Base-by-base conservation (phyloP, 2,329 filamentous ascomycete species). In the Shiraia sp. region DNA sequence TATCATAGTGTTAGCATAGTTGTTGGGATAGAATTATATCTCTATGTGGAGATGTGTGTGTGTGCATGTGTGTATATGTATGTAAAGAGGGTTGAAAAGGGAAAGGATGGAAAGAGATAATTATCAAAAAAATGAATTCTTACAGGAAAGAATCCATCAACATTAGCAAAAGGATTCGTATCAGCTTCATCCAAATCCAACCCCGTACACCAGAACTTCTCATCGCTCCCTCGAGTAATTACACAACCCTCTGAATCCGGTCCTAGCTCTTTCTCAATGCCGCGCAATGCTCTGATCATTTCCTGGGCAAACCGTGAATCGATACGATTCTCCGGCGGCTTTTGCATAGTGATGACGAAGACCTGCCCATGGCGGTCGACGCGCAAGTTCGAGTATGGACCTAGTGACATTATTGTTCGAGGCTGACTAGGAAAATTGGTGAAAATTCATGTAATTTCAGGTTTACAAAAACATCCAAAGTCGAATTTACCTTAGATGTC, bases 271-370 rank as follows among this genome's bases (percentile, higher is more conserved):
- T 55, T 61, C 47, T 79, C 73, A 25, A 80, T 73, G 13, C 69
- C 63, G 49, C 72, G 72, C 40, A 78, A 74, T 2, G 77, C 75
- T 24, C 66, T 58, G 47, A 80, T 80, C 26, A 80, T 72, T 46
- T 78, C 76, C 57, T 80, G 78, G 29, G 75, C 74, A 47, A 75
- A 79, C 6, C 60, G 63, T 12, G 71, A 68, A 53, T 77, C 78
- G 33, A 80, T 56, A 15, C 78, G 70, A 56, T 81, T 81, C 56
- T 80, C 78, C 2, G 76, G 76, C 8, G 74, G 67, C 51, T 79
- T 79, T 36, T 76, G 71, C 71, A 81, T 75, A 7, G 77, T 79
- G 34, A 81, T 71, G 38, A 80, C 66, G 56, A 77, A 79, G 49
- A 78, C 63, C 45, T 74, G 72, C 49, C 70, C 73, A 60, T 75